These are phyloP conservation scores for Backusella sp. DNA, from an alignment of 192 early-diverging fungal genomes.

Conservation along the genomic window DNA sequence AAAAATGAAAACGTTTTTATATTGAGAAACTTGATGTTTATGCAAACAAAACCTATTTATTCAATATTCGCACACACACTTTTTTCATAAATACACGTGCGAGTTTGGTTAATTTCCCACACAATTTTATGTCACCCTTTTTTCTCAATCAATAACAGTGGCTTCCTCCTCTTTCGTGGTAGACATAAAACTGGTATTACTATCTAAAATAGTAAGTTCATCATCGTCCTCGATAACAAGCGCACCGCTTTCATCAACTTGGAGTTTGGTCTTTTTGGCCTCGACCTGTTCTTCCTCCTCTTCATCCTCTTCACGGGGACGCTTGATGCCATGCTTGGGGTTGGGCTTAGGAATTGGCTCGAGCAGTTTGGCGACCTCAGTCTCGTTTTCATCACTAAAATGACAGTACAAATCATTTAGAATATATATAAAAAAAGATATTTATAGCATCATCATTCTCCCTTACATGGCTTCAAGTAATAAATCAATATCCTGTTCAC, in stretches of 20 bases:
- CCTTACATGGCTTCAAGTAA: conserved; percentile 19
- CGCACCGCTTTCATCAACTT: not conserved
- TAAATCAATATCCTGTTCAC: conserved; percentile 33
- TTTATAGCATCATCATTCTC: not conserved
- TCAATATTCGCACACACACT: conserved; percentile 7
- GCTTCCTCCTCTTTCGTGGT: not conserved
- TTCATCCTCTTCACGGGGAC: not conserved
- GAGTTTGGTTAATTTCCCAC: not conserved
- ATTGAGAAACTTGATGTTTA: not conserved
- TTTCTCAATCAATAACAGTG: not conserved
- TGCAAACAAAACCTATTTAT: not conserved
- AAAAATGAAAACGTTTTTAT: not conserved
- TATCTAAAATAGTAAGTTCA: not conserved
- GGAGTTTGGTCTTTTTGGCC: not conserved
- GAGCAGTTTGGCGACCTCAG: not conserved
- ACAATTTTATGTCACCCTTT: not conserved
- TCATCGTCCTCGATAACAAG: not conserved
- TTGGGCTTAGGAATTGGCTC: not conserved
- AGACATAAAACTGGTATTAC: not conserved
- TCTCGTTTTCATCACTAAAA: not conserved
- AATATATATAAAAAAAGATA: not conserved
- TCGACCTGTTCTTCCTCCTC: not conserved
- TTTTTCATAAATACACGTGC: conserved; percentile 3
- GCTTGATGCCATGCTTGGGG: not conserved
- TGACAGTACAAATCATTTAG: not conserved